Evolutionary conservation across 2,329 filamentous ascomycete species (phyloP).

Genomic region (Pestalotiopsis sp.): DNA sequence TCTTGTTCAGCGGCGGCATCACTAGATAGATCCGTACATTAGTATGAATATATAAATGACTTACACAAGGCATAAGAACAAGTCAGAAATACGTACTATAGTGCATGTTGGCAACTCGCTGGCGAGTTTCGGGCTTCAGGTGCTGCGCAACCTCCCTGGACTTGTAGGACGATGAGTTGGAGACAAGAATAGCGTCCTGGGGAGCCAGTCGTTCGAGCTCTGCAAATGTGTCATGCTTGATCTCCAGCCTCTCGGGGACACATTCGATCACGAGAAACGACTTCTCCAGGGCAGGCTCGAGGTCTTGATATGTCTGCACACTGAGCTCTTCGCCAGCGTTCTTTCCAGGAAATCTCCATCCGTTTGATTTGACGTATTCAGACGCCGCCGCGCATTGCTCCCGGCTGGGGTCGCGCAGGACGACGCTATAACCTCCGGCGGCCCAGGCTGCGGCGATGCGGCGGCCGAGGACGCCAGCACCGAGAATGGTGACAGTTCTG

Average conservation of each 20-base stretch:
- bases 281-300: slow-evolving; percentile 8
- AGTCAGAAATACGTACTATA: slow-evolving; percentile 21
- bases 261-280: slow-evolving; percentile 32
- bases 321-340: neutral
- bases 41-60: too few relatives aligned
- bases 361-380: slow-evolving; percentile 40
- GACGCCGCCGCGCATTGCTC: slow-evolving; percentile 39
- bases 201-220: slow-evolving; percentile 29
- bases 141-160: slow-evolving; percentile 27
- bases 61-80: neutral
- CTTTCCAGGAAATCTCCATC: slow-evolving; percentile 29
- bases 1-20: slow-evolving; percentile 32
- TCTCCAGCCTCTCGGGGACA: slow-evolving; percentile 31
- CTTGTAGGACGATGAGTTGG: slow-evolving; percentile 33
- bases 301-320: slow-evolving; percentile 10
- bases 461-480: slow-evolving; percentile 45
- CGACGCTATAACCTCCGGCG: slow-evolving; percentile 43
- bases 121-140: slow-evolving; percentile 21
- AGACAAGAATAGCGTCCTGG: slow-evolving; percentile 30
- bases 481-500: slow-evolving; percentile 40
- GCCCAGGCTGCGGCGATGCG: slow-evolving; percentile 43
- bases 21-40: slow-evolving; percentile 7
- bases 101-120: slow-evolving; percentile 35
- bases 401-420: slow-evolving; percentile 42
- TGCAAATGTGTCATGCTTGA: slow-evolving; percentile 31